Percentiles rank a stretch among this genome's conserved stretches.
phyloP scores from a whole-genome alignment of 73 alveolate species.

The Halteria grandinella region DNA sequence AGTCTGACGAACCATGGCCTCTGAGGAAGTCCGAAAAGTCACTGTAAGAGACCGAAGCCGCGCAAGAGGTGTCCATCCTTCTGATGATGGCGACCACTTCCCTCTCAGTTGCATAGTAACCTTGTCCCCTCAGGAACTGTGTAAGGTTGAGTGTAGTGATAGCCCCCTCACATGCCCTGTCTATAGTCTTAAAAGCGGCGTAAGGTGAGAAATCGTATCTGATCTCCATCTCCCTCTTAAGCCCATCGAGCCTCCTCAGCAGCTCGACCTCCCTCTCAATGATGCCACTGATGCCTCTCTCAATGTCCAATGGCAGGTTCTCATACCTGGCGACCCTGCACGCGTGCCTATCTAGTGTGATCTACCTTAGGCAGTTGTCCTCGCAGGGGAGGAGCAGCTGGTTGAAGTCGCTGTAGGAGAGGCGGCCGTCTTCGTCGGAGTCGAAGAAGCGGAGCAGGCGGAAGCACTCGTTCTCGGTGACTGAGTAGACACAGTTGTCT shows the following conservation, averaged over 20 bases:
- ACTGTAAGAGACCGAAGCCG: not conserved
- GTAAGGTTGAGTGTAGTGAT: not conserved
- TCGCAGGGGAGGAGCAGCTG: slow-evolving; percentile 58
- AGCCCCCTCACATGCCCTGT: slow-evolving; percentile 19
- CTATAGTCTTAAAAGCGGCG: slow-evolving; percentile 39
- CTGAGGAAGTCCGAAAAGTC: not conserved
- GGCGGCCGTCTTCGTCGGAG: slow-evolving; percentile 42
- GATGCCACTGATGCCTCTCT: not conserved
- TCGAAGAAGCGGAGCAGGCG: slow-evolving; percentile 55
- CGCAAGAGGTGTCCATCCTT: slow-evolving; percentile 55
- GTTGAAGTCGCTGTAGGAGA: slow-evolving; percentile 58
- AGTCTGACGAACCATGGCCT: too few relatives aligned
- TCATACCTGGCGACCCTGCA: slow-evolving; percentile 42
- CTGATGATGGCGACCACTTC: slow-evolving; percentile 41
- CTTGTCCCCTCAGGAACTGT: slow-evolving; percentile 2
- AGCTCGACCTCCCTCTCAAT: slow-evolving; percentile 11
- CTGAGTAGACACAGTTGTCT: slow-evolving; percentile 49
- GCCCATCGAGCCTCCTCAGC: not conserved
- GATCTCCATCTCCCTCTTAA: not conserved
- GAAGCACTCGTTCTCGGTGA: slow-evolving; percentile 44
- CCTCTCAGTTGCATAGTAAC: slow-evolving; percentile 4
- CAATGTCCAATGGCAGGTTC: slow-evolving; percentile 28
- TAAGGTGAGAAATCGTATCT: slow-evolving; percentile 29
- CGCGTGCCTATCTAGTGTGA: not conserved
- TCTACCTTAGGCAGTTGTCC: slow-evolving; percentile 23